Percentiles rank a stretch among this genome's conserved stretches.
Conservation (phyloP, 176 grass and related monocot genomes). For the Triticum dicoccoides region DNA sequence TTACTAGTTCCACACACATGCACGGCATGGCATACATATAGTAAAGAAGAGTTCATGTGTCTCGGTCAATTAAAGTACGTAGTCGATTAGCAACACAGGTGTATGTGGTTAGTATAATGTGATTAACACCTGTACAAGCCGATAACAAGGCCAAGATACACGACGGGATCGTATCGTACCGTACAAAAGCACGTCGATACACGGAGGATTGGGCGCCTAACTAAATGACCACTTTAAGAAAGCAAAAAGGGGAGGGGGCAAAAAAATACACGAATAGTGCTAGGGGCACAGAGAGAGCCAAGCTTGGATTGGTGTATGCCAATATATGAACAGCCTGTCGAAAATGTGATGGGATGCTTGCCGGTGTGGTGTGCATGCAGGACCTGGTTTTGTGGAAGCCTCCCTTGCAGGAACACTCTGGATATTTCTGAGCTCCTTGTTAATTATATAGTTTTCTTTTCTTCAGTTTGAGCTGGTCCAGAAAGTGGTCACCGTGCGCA, state of each 20-base stretch:
- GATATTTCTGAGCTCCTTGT: not conserved
- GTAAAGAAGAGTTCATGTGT: not conserved
- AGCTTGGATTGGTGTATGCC: not conserved
- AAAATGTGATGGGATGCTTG: not conserved
- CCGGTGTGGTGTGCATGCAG: not conserved
- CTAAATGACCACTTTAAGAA: not conserved
- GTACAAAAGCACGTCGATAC: not conserved
- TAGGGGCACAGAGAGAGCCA: not conserved
- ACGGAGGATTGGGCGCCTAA: constrained; percentile 30
- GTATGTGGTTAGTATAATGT: not conserved
- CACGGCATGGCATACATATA: not conserved
- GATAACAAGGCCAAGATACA: constrained; percentile 26
- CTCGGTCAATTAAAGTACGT: not conserved
- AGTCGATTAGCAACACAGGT: not conserved
- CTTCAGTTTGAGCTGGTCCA: not conserved
- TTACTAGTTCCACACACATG: not conserved
- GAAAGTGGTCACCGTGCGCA: not conserved
- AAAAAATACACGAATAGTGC: not conserved
- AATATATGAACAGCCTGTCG: not conserved
- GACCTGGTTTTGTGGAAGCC: not conserved
- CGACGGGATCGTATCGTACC: not conserved
- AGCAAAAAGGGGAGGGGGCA: not conserved
- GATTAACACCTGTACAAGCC: constrained; percentile 16
- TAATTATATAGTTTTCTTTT: not conserved
- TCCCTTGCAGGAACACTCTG: not conserved